phyloP scores from a whole-genome alignment of 345 rosid species.

The Eucalyptus curtisii region DNA sequence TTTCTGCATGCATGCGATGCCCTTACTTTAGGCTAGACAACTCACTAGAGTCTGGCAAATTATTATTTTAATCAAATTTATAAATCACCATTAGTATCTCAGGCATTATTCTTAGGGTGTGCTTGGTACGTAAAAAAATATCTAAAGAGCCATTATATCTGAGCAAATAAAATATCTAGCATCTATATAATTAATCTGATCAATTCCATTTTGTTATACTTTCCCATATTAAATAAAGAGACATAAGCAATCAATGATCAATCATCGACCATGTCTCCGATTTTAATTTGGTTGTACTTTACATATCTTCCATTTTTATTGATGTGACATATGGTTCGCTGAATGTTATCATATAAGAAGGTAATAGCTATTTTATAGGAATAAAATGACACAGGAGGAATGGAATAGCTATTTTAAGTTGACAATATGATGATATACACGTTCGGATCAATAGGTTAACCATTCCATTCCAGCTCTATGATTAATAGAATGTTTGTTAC shows the following conservation, averaged over 20 bases:
- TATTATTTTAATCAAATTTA: background rate
- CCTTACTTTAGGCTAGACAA: background rate
- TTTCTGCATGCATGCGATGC: constrained; percentile 1
- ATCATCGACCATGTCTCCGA: background rate
- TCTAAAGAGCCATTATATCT: background rate
- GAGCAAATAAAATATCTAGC: background rate
- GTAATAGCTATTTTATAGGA: background rate
- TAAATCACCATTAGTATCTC: background rate
- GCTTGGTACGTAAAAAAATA: background rate
- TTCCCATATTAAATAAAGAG: background rate
- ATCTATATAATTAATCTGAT: fast-evolving
- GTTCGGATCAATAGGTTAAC: background rate
- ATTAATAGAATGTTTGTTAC: background rate
- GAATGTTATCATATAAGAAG: background rate
- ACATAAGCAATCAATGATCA: background rate
- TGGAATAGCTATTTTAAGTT: background rate
- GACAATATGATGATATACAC: background rate
- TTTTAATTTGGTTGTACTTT: background rate
- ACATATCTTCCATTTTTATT: background rate
- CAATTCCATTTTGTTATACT: background rate
- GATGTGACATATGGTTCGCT: background rate
- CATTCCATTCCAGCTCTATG: background rate
- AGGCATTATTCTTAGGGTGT: background rate
- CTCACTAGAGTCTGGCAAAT: background rate
- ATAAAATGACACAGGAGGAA: background rate